These are phyloP conservation scores for Diaporthe sp. DNA, from an alignment of 2,329 filamentous ascomycete genomes.

Conservation along the genomic window DNA sequence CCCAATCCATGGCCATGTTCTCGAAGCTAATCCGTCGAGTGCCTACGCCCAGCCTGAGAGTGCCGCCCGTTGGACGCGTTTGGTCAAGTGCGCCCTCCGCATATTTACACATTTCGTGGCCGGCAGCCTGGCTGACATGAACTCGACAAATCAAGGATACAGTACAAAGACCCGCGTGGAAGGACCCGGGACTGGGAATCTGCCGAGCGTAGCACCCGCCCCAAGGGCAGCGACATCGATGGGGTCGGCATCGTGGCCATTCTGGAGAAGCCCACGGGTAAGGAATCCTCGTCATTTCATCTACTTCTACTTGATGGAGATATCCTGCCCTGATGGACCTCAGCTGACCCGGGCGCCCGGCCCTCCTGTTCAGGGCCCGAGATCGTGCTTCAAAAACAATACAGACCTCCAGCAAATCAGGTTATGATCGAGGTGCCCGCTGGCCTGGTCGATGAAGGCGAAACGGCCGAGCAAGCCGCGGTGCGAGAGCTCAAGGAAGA, in stretches of 20 bases:
- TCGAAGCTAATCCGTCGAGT: constrained; percentile 14
- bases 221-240: constrained; percentile 73
- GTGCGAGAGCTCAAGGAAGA: constrained; percentile 76
- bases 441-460: constrained; percentile 73
- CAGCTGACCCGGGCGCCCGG: background rate
- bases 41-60: constrained; percentile 56
- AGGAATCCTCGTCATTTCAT: background rate
- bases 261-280: constrained; percentile 67
- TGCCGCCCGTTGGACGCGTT: constrained; percentile 72
- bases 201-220: constrained; percentile 78
- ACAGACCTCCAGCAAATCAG: constrained; percentile 71
- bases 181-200: constrained; percentile 77
- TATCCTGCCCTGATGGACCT: background rate
- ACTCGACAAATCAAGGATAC: constrained; percentile 59
- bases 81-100: constrained; percentile 63
- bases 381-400: constrained; percentile 77
- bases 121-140: constrained; percentile 38
- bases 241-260: constrained; percentile 82
- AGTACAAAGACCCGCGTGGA: constrained; percentile 75
- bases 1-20: constrained; percentile 29
- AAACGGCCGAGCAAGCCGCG: constrained; percentile 73
- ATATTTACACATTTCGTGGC: background rate
- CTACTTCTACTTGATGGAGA: too few relatives aligned
- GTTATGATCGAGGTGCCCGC: constrained; percentile 76
- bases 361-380: constrained; percentile 57